A percentile compares a stretch with the other conserved stretches of the same genome.
Conservation (phyloP, 2,329 filamentous ascomycete genomes). For the Phialophora verrucosa region DNA sequence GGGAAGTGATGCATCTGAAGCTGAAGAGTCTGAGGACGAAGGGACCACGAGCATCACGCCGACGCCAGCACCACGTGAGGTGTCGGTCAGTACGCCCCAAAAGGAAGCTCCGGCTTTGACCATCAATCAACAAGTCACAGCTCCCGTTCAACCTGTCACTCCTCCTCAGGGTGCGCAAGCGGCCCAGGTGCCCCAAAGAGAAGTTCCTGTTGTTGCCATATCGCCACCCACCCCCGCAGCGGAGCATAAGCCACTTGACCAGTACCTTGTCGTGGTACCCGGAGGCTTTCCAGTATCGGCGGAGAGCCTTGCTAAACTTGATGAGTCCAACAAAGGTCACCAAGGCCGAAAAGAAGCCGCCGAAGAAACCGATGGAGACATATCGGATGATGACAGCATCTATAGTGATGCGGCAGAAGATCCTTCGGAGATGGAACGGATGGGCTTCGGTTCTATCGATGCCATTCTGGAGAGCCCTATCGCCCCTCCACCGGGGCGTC, state of each 20-base stretch:
- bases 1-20: slow-evolving; percentile 40
- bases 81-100: neutral
- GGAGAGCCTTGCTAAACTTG: slow-evolving; percentile 20
- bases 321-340: slow-evolving; percentile 14
- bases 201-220: slow-evolving; percentile 53
- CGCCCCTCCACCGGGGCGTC: slow-evolving; percentile 9
- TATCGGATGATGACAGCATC: slow-evolving; percentile 48
- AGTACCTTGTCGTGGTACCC: slow-evolving; percentile 58
- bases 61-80: neutral
- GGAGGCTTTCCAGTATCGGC: slow-evolving; percentile 61
- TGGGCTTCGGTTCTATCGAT: slow-evolving; percentile 58
- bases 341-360: slow-evolving; percentile 5
- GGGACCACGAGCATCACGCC: neutral
- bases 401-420: slow-evolving; percentile 51
- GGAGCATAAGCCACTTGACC: slow-evolving; percentile 41
- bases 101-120: neutral
- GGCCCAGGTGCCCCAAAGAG: slow-evolving; percentile 2
- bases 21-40: slow-evolving; percentile 24
- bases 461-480: slow-evolving; percentile 52
- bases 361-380: slow-evolving; percentile 27
- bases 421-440: slow-evolving; percentile 44
- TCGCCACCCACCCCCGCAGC: slow-evolving; percentile 56
- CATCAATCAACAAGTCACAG: slow-evolving; percentile 15
- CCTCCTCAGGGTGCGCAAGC: neutral
- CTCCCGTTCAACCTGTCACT: neutral